Base-by-base conservation (phyloP, 2,329 filamentous ascomycete species). In the Botrytis hyacinthi region DNA sequence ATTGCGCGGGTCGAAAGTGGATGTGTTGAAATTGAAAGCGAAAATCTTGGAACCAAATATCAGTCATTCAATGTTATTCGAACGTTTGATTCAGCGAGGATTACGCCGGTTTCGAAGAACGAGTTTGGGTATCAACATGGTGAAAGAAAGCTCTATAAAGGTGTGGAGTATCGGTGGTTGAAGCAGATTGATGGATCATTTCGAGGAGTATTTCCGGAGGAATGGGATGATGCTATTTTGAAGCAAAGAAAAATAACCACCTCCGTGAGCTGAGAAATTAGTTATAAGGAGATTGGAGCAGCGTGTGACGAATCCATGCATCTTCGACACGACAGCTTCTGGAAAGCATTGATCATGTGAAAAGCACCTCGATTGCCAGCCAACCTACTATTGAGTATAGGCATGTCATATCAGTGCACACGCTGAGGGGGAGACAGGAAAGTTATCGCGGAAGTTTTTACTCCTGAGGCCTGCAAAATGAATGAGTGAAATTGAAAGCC, bases 91-190 rank as follows among this genome's bases (percentile, higher is more conserved):
- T 22, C 42, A 12, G 44, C 57, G 22, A 32, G 69, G 26, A 37
- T 63, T 16, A 71, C 69, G 18, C 69, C 69, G 46, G n/a, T 71
- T 26, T 65, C 57, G n/a, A 71, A 71, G 60, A 71, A 71, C 54
- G 69, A n/a, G 22, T 37, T 63, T 40, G 59, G 42, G 14, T 65
- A 40, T 22, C 57, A 65, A 12, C 57, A 65, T 42, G 69, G 69
- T 40, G 69, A 32, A 26, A 71, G 42, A 3, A 60, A 26, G 14
- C 57, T 26, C 29, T 71, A 71, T 40, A 71, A 71, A 29, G 57
- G 42, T 18, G 35, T 51, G 44, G 59, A 71, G 46, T 71, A 71
- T 40, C 63, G 37, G 37, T 71, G 69, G 69, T 42, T 63, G 22
- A 71, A 29, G 69, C 42, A 62, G 32, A 4, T 20, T 22, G 60